Base-by-base conservation (phyloP, 805 yeast species). In the Teunomyces tritomae region DNA sequence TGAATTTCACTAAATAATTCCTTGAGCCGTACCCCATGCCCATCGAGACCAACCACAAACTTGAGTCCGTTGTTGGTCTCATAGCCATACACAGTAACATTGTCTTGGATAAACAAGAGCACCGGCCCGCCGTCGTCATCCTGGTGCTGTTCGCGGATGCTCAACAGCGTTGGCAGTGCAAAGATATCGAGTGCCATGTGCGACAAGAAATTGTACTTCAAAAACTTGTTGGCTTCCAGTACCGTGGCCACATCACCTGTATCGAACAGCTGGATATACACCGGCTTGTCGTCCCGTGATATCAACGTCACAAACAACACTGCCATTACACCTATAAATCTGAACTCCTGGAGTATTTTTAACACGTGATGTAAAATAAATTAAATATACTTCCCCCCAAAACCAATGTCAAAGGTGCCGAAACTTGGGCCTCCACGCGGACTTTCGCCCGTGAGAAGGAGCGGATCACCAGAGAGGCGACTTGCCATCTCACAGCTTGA, bases 161-260 rank as follows among this genome's bases (percentile, higher is more conserved):
- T 57, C 14, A 76, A 66, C 29, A 76, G 64, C 8, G 73, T 51
- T 0, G 82, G 80, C 28, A 86, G 79, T 29, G 82, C 73, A 57
- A 85, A 83, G 16, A 84, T 77, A 61, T 85, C 91, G 20, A 85
- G 66, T 4, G 89, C 82, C 85, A 85, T 84, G 59, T 85, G 89
- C n/a, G 88, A 78, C 28, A 85, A 68, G 55, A 85, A 85, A 57
- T 85, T 83, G 66, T 82, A 84, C 55, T 84, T 82, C 28, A 84
- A 65, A 46, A 79, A 65, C 49, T 71, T 72, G 53, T 80, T 76
- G 39, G 75, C 71, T 33, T 64, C 58, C 24, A 16, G 37, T 4
- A 24, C 28, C 13, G 43, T 39, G 11, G 16, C 34, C 3, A 28
- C 27, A 17, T 39, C 43, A 14, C 34, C 43, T 9, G 17, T 17